A percentile compares a stretch with the other conserved stretches of the same genome.
These are phyloP conservation scores for Eucalyptus victrix DNA, from an alignment of 345 rosid species.

Conservation along the genomic window DNA sequence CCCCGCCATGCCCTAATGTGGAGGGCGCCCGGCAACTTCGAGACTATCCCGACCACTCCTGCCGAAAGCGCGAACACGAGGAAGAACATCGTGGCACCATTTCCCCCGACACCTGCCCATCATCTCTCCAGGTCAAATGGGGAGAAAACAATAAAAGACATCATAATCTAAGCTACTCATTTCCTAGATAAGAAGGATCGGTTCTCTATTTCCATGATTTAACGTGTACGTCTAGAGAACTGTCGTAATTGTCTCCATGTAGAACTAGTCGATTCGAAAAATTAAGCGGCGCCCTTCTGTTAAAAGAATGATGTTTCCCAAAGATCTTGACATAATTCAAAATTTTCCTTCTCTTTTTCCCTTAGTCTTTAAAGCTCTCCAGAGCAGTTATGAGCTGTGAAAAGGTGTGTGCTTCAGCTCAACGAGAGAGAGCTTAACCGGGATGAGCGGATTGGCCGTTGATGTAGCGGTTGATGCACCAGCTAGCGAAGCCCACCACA, in stretches of 20 bases:
- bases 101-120: constrained; percentile 65
- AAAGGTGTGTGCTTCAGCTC: neutral
- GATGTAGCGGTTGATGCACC: constrained; percentile 67
- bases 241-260: neutral
- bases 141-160: neutral
- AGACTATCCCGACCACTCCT: constrained; percentile 48
- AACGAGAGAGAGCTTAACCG: constrained; percentile 2
- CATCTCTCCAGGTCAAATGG: neutral
- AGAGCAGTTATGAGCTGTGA: neutral
- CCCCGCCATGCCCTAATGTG: constrained; percentile 76
- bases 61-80: constrained; percentile 51
- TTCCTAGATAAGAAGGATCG: neutral
- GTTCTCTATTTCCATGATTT: neutral
- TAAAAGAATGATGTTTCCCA: neutral
- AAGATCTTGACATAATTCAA: neutral
- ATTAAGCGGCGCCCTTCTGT: neutral
- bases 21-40: constrained; percentile 60
- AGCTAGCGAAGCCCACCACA: constrained; percentile 73
- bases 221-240: neutral
- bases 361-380: neutral
- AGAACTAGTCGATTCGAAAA: neutral
- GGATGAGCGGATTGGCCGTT: constrained; percentile 75
- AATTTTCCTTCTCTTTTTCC: neutral
- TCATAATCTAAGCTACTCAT: neutral
- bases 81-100: constrained; percentile 80